Conservation (phyloP, 2,329 filamentous ascomycete species). For the Fusarium bactridioides region DNA sequence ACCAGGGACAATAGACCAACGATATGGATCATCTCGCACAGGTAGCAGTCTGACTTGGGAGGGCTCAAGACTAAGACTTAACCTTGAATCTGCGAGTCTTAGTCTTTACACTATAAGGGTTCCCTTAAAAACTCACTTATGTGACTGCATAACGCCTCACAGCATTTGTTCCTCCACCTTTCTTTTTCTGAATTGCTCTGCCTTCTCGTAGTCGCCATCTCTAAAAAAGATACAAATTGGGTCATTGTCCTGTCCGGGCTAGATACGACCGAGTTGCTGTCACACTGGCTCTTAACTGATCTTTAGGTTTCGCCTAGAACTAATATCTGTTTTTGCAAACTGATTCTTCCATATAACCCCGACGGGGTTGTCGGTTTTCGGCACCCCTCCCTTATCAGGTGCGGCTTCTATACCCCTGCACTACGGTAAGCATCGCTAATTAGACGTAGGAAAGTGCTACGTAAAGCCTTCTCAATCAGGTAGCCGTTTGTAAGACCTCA, state of each 20-base stretch:
- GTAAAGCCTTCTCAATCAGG: too few species aligned
- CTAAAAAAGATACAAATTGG: background rate
- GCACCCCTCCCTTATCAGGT: background rate
- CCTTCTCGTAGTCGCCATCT: background rate
- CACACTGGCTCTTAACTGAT: background rate
- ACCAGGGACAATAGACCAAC: background rate
- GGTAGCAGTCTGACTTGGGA: conserved; percentile 8
- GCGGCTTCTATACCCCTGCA: too few species aligned
- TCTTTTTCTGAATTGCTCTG: background rate
- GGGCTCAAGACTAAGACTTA: background rate
- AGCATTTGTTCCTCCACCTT: background rate
- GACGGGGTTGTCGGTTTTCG: too few species aligned
- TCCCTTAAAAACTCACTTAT: background rate
- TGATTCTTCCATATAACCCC: background rate
- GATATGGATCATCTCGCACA: background rate
- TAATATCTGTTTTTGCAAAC: background rate
- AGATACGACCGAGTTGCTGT: background rate
- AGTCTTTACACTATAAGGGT: background rate
- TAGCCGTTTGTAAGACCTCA: too few species aligned
- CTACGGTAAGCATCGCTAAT: too few species aligned
- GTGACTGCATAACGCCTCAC: background rate
- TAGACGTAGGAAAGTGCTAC: too few species aligned
- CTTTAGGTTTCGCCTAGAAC: background rate
- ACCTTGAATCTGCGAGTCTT: background rate
- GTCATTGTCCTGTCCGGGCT: background rate